A percentile compares a stretch with the other conserved stretches of the same genome.
These are phyloP conservation scores for Hawksworthiomyces lignivorus DNA, from an alignment of 2,329 filamentous ascomycete species.

Conservation along the genomic window DNA sequence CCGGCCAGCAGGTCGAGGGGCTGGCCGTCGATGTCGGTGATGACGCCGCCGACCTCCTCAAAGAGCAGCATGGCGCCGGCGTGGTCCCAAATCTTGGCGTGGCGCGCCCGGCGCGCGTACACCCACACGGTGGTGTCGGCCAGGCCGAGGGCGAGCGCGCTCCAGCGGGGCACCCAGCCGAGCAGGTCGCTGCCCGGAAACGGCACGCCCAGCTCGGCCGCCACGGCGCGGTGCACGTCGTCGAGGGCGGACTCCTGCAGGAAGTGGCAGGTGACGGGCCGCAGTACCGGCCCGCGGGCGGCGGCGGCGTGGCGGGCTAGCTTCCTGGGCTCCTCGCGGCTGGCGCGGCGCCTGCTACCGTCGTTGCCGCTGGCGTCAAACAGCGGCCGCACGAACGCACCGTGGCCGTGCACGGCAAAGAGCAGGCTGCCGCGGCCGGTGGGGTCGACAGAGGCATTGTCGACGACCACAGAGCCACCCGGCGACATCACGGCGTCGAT, in stretches of 20 bases:
- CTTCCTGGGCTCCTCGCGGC: slow-evolving; percentile 16
- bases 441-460: slow-evolving; percentile 36
- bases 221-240: slow-evolving; percentile 38
- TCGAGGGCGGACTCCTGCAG: slow-evolving; percentile 41
- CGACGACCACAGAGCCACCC: too few relatives aligned
- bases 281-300: slow-evolving; percentile 21
- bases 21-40: slow-evolving; percentile 47
- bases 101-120: slow-evolving; percentile 39
- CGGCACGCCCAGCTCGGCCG: slow-evolving; percentile 31
- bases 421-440: slow-evolving; percentile 39
- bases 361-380: not conserved
- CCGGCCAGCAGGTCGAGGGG: slow-evolving; percentile 42
- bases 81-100: slow-evolving; percentile 53
- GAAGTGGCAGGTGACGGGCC: slow-evolving; percentile 40
- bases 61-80: slow-evolving; percentile 53
- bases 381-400: slow-evolving; percentile 39
- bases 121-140: slow-evolving; percentile 50
- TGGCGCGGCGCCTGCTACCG: not conserved
- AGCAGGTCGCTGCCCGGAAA: slow-evolving; percentile 45
- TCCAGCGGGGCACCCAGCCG: slow-evolving; percentile 51
- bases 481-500: slow-evolving; percentile 34
- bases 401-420: slow-evolving; percentile 41
- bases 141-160: slow-evolving; percentile 41
- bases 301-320: slow-evolving; percentile 24
- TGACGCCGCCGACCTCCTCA: slow-evolving; percentile 46